A percentile compares a stretch with the other conserved stretches of the same genome.
phyloP scores from a whole-genome alignment of 2,329 filamentous ascomycete genomes.

The Coniochaeta sp. region DNA sequence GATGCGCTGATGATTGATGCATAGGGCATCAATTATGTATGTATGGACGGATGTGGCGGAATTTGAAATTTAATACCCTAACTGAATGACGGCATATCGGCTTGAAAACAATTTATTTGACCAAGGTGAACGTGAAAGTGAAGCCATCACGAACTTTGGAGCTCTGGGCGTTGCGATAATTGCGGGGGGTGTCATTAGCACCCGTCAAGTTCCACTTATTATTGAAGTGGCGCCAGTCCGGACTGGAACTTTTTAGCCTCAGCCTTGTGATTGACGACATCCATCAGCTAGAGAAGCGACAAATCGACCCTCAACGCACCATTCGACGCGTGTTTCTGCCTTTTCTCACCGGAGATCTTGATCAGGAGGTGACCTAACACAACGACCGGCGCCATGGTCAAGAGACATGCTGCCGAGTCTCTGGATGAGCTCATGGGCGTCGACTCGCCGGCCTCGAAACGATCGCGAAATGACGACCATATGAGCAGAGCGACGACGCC shows the following conservation, averaged over 20 bases:
- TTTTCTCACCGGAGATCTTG: not conserved
- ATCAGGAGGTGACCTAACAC: too few relatives aligned
- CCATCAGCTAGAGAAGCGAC: not conserved
- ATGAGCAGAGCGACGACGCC: constrained; percentile 19
- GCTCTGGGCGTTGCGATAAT: not conserved
- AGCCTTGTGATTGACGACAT: not conserved
- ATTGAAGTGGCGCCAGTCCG: not conserved
- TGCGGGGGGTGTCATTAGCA: not conserved
- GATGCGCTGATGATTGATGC: constrained; percentile 20
- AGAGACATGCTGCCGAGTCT: constrained; percentile 54
- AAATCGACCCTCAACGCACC: not conserved
- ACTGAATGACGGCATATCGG: too few relatives aligned
- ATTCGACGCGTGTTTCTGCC: not conserved
- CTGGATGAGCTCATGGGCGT: constrained; percentile 49
- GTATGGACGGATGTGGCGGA: constrained; percentile 4
- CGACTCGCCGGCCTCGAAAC: constrained; percentile 53
- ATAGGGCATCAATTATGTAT: not conserved
- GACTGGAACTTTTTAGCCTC: not conserved
- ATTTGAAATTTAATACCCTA: not conserved
- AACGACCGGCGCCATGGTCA: constrained; percentile 22
- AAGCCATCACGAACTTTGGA: not conserved
- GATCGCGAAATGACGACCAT: constrained; percentile 43
- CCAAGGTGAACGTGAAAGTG: not conserved
- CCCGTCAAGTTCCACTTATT: not conserved
- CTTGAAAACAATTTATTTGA: too few relatives aligned